Conservation (phyloP, 805 yeast species). For the Kazachstania kunashirensis region DNA sequence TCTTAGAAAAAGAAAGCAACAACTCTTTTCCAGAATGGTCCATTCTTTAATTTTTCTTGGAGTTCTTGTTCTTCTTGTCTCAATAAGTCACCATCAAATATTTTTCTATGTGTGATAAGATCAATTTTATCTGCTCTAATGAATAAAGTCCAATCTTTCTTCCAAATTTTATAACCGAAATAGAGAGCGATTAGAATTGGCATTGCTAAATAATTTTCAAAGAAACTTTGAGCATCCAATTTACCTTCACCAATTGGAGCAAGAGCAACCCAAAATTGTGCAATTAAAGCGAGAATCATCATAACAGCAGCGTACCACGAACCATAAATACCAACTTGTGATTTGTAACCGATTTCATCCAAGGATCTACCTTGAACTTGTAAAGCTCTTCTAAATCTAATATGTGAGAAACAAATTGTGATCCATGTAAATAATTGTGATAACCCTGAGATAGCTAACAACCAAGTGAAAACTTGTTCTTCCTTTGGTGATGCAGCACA, state of each 20-base stretch:
- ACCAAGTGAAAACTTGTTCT: slow-evolving; percentile 54
- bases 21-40: slow-evolving; percentile 21
- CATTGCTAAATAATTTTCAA: slow-evolving; percentile 39
- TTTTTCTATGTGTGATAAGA: slow-evolving; percentile 22
- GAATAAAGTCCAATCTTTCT: slow-evolving; percentile 33
- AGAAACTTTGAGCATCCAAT: slow-evolving; percentile 35
- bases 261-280: slow-evolving; percentile 59
- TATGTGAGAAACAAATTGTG: slow-evolving; percentile 45
- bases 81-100: slow-evolving; percentile 28
- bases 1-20: slow-evolving; percentile 27
- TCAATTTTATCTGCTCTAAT: slow-evolving; percentile 27
- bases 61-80: slow-evolving; percentile 29
- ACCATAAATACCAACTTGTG: slow-evolving; percentile 45
- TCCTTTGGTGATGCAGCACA: slow-evolving; percentile 53
- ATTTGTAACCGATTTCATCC: slow-evolving; percentile 43
- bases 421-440: slow-evolving; percentile 57
- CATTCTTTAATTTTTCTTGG: slow-evolving; percentile 19
- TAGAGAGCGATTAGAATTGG: slow-evolving; percentile 38
- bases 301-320: slow-evolving; percentile 44
- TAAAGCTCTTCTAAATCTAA: slow-evolving; percentile 52
- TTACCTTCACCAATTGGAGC: slow-evolving; percentile 38
- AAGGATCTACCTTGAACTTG: slow-evolving; percentile 41
- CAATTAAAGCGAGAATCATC: slow-evolving; percentile 42
- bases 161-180: slow-evolving; percentile 38
- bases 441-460: slow-evolving; percentile 52